phyloP scores from a whole-genome alignment of 768 basidiomycete genomes.

The Scleroderma bovista region DNA sequence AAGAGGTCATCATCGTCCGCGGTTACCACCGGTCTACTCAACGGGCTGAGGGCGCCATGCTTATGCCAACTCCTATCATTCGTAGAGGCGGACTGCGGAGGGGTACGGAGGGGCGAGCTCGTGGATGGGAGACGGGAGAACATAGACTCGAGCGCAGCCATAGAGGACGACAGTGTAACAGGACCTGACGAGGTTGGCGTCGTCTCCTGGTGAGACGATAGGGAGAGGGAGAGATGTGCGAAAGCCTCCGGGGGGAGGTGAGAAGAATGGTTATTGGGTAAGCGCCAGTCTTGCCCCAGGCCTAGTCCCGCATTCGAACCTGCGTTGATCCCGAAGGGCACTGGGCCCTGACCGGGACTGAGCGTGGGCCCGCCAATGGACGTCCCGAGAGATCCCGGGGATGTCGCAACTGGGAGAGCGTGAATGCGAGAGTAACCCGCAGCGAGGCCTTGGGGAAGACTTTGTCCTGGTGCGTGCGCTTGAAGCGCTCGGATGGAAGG shows the following conservation, averaged over 20 bases:
- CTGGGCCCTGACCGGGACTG: conserved; percentile 26
- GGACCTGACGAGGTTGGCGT: neutral
- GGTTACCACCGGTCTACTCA: conserved; percentile 56
- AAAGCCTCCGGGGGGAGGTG: conserved; percentile 13
- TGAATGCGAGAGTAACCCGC: conserved; percentile 90
- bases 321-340: conserved; percentile 27
- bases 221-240: conserved; percentile 19
- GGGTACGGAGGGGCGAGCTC: conserved; percentile 21
- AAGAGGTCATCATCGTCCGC: conserved; percentile 66
- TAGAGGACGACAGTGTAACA: conserved; percentile 14
- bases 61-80: conserved; percentile 31
- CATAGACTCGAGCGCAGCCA: conserved; percentile 43
- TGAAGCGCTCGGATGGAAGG: conserved; percentile 78
- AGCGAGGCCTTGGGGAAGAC: conserved; percentile 86
- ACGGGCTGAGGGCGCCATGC: conserved; percentile 46
- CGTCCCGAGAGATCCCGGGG: conserved; percentile 28
- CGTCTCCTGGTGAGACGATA: conserved; percentile 23
- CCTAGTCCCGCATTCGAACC: conserved; percentile 10
- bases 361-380: conserved; percentile 23
- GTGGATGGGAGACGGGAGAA: conserved; percentile 41
- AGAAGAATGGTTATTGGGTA: conserved; percentile 18
- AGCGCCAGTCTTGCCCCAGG: conserved; percentile 22
- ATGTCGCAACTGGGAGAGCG: conserved; percentile 45
- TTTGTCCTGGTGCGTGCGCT: conserved; percentile 85
- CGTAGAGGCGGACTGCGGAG: conserved; percentile 16